Percentiles rank a stretch among this genome's conserved stretches.
Conservation (phyloP, 2,329 filamentous ascomycete genomes). For the Xylariales sp. region DNA sequence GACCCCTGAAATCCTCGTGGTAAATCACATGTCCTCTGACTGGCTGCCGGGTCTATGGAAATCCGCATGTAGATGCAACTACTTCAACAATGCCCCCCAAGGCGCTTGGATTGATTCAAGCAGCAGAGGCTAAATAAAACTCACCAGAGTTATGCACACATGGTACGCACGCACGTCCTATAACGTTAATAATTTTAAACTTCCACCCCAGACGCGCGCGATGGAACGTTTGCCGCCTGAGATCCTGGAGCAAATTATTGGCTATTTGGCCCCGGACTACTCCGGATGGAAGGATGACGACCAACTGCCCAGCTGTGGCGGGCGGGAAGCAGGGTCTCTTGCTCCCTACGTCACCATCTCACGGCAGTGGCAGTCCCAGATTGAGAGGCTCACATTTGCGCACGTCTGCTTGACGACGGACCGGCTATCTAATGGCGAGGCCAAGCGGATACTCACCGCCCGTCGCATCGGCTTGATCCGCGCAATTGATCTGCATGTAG, state of each 20-base stretch:
- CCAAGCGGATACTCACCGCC: not conserved
- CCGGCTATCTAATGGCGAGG: not conserved
- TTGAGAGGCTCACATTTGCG: not conserved
- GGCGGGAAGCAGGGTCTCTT: not conserved
- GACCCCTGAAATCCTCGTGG: no score
- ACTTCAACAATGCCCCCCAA: no score
- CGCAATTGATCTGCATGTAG: not conserved
- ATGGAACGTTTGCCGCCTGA: not conserved
- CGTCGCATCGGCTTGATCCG: not conserved
- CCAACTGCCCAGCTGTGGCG: no score
- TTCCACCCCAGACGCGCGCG: no score
- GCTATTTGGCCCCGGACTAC: not conserved
- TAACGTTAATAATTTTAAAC: no score
- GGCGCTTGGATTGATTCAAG: no score
- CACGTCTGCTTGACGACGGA: not conserved
- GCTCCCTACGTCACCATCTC: not conserved
- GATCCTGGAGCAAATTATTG: not conserved
- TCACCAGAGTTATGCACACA: no score
- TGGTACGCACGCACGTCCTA: no score
- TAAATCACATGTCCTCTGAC: no score
- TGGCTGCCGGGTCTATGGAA: no score
- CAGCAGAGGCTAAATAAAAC: no score
- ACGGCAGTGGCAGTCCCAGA: not conserved
- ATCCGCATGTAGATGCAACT: no score
- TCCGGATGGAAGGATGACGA: not conserved